Percentiles rank a stretch among this genome's conserved stretches.
Evolutionary conservation across 1,284 basidiomycete species (phyloP).

Genomic region (Ceratobasidium sp.): DNA sequence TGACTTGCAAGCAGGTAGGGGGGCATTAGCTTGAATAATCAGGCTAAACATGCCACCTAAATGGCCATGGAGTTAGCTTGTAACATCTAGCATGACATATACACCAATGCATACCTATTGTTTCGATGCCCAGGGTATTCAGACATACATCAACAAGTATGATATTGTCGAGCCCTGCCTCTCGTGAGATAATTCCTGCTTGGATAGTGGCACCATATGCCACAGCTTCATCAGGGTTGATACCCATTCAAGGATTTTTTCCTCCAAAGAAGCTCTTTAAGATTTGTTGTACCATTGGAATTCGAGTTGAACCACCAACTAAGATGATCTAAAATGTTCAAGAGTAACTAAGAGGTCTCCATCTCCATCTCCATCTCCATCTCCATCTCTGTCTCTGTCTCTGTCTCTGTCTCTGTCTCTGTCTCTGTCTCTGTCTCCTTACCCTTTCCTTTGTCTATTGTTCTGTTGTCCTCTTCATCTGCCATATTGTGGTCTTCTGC

Average conservation of each 20-base stretch:
- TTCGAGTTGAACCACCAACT: slow-evolving; percentile 97
- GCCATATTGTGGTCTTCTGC: too few species aligned
- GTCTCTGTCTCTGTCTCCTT: too few species aligned
- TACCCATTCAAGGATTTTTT: slow-evolving; percentile 92
- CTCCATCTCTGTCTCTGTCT: too few species aligned
- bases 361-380: too few species aligned
- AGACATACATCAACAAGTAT: slow-evolving; percentile 97
- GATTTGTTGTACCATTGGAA: slow-evolving; percentile 96
- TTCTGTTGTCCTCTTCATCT: too few species aligned
- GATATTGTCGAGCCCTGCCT: slow-evolving; percentile 80
- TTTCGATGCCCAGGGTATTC: slow-evolving; percentile 94
- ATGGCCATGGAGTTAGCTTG: too few species aligned
- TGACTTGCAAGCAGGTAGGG: slow-evolving; percentile 96
- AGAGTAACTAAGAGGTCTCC: too few species aligned
- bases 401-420: too few species aligned
- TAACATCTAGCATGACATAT: too few species aligned
- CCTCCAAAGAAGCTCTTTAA: slow-evolving; percentile 93
- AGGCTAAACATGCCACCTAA: slow-evolving; percentile 98
- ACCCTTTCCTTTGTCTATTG: too few species aligned
- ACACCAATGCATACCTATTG: too few species aligned
- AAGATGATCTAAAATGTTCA: slow-evolving; percentile 80
- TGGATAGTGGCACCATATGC: slow-evolving; percentile 98
- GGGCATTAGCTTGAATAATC: slow-evolving; percentile 94
- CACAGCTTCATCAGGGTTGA: slow-evolving; percentile 94
- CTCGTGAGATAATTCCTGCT: slow-evolving; percentile 92